Base-by-base conservation (phyloP, 2,329 filamentous ascomycete genomes). In the Aureobasidium sp. region DNA sequence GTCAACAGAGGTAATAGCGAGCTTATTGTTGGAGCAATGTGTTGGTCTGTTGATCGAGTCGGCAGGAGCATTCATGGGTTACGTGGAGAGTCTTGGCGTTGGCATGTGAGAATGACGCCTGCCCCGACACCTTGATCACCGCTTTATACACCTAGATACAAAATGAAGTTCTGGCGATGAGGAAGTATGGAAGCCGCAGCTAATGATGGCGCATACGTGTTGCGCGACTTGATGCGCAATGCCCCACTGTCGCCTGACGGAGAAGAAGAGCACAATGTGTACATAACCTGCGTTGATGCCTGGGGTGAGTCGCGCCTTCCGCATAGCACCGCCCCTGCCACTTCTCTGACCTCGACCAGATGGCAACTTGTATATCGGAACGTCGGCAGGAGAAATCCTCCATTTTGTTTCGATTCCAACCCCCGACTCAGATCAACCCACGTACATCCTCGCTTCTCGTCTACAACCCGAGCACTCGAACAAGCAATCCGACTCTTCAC, bases 361-460 rank as follows among this genome's bases (percentile, higher is more conserved):
- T 66, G 79, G 80, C 63, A 86, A 87, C 67, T 75, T 87, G 49
- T 87, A 87, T 67, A 82, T 87, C 62, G 85, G 85, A 60, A 87
- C 85, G 49, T 87, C 84, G 34, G 78, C 81, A 50, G 83, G 83
- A 60, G 83, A 86, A 70, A 81, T 87, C 65, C 74, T 87, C 48
- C 90, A 95, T 74, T 93, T 92, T 72, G 88, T 94, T 70, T 86
- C 89, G 63, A 89, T 94, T 55, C 83, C 88, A 25, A 73, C 78
- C 69, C 86, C 91, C 68, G 79, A 79, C 63, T 78, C 81, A 54
- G 81, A 75, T 57, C 84, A 87, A 49, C 91, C 94, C 13, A 85
- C 83, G 8, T 91, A 85, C 68, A 81, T 87, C 59, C 85, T 79
- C 61, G 79, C 79, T 57, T 79, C 78, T 16, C 69, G 76, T 30